phyloP scores from a whole-genome alignment of 768 basidiomycete genomes.

The Boletus coccyginus region DNA sequence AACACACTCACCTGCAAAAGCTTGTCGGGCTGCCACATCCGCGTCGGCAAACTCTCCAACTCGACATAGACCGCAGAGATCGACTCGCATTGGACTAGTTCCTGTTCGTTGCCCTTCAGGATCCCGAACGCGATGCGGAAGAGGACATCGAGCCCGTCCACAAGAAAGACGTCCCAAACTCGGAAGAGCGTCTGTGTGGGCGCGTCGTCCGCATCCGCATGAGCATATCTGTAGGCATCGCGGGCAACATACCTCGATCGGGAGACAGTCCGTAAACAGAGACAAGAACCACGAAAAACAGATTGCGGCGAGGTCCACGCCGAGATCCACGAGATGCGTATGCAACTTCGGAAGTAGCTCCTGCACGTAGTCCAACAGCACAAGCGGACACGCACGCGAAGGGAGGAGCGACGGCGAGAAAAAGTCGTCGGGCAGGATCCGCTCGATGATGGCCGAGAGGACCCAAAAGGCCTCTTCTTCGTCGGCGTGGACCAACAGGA shows the following conservation, averaged over 20 bases:
- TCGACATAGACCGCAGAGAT: slow-evolving; percentile 88
- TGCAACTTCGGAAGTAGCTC: slow-evolving; percentile 74
- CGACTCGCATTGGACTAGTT: slow-evolving; percentile 80
- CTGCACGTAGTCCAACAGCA: slow-evolving; percentile 83
- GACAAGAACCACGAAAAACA: slow-evolving; percentile 99
- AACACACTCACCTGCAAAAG: slow-evolving; percentile 65
- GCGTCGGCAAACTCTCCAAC: slow-evolving; percentile 83
- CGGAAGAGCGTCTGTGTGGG: slow-evolving; percentile 80
- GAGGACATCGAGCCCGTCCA: slow-evolving; percentile 88
- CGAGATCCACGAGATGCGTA: slow-evolving; percentile 71
- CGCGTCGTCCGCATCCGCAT: background rate
- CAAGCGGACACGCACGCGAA: slow-evolving; percentile 90
- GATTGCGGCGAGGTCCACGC: slow-evolving; percentile 88
- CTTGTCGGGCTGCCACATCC: slow-evolving; percentile 93
- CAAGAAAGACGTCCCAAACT: slow-evolving; percentile 94
- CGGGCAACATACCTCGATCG: slow-evolving; percentile 70
- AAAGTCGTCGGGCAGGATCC: slow-evolving; percentile 87
- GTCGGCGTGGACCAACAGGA: slow-evolving; percentile 88
- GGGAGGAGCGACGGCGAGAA: slow-evolving; percentile 91
- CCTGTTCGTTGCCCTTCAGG: slow-evolving; percentile 77
- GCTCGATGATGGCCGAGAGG: slow-evolving; percentile 83
- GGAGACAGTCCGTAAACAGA: slow-evolving; percentile 92
- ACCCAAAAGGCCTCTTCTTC: slow-evolving; percentile 99
- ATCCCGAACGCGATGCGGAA: slow-evolving; percentile 91
- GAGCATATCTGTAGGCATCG: background rate